Conservation (phyloP, 192 early-diverging fungal genomes). For the Backusella australiensis region DNA sequence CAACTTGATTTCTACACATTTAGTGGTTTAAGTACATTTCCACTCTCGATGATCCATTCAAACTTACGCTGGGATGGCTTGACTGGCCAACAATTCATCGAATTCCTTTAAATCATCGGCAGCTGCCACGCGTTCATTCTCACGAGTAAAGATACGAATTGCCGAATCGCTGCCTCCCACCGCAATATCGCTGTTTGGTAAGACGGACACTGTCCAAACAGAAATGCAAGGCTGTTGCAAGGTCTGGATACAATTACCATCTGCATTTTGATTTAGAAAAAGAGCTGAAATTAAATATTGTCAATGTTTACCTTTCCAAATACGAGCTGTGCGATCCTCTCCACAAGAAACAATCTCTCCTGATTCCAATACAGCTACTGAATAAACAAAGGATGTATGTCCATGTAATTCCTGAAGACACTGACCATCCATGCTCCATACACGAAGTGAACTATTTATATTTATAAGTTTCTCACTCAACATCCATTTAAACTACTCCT, state of each 20-base stretch:
- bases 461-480: background rate
- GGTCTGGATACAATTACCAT: conserved; percentile 67
- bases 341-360: conserved; percentile 88
- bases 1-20: conserved; percentile 67
- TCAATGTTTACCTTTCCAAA: conserved; percentile 70
- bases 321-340: conserved; percentile 87
- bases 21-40: background rate
- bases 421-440: conserved; percentile 76
- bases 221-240: conserved; percentile 86
- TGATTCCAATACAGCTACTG: conserved; percentile 61
- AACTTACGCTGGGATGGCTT: conserved; percentile 60
- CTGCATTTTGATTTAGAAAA: conserved; percentile 35
- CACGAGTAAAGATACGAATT: conserved; percentile 79
- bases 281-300: no score
- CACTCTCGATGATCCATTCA: background rate
- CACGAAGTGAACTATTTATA: conserved; percentile 64
- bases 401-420: conserved; percentile 74
- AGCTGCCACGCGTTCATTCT: conserved; percentile 57
- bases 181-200: conserved; percentile 82
- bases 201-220: conserved; percentile 82
- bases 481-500: background rate
- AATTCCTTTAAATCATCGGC: conserved; percentile 30
- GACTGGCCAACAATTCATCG: conserved; percentile 52
- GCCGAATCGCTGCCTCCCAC: conserved; percentile 82
- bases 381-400: conserved; percentile 94